Base-by-base conservation (phyloP, 2,329 filamentous ascomycete genomes). In the Sarocladium strictum region DNA sequence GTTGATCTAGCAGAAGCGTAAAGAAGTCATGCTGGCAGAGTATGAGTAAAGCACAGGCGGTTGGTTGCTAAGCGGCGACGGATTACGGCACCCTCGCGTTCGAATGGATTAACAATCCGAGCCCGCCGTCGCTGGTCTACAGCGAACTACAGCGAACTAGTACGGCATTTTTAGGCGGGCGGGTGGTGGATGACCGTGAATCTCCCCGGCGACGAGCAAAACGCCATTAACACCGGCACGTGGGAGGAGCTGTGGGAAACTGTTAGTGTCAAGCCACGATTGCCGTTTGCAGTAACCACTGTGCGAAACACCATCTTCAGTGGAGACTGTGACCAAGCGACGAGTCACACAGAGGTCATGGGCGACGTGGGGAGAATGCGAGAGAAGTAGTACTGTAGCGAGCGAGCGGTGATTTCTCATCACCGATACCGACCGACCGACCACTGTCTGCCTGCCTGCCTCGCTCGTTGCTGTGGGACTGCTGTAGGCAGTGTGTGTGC, bases 101-200 rank as follows among this genome's bases (percentile, higher is more conserved):
- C 43, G 43, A n/a, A 49, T 49, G 43, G 43, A 49, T 49, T 49
- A 49, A 49, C 43, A 49, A 49, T 49, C 43, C 23, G 21, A n/a
- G 24, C 38, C 14, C 3, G 38, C 14, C 35, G n/a, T n/a, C n/a
- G n/a, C n/a, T n/a, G n/a, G n/a, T n/a, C n/a, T n/a, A n/a, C n/a
- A n/a, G n/a, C n/a, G n/a, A n/a, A n/a, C n/a, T n/a, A n/a, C n/a
- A n/a, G n/a, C n/a, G n/a, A n/a, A n/a, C n/a, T n/a, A n/a, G n/a
- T n/a, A n/a, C n/a, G n/a, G n/a, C n/a, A n/a, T n/a, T n/a, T 27
- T 49, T 49, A 32, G 43, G 43, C 17, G 43, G 5, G n/a, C 14
- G 24, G 11, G n/a, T 19, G n/a, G 23, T 9, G n/a, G 23, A 24
- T 12, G 43, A 49, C 7, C 26, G 43, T 32, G 23, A 32, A 49